Conservation (phyloP, 169 alveolate genomes). For the Blepharisma undulans region DNA sequence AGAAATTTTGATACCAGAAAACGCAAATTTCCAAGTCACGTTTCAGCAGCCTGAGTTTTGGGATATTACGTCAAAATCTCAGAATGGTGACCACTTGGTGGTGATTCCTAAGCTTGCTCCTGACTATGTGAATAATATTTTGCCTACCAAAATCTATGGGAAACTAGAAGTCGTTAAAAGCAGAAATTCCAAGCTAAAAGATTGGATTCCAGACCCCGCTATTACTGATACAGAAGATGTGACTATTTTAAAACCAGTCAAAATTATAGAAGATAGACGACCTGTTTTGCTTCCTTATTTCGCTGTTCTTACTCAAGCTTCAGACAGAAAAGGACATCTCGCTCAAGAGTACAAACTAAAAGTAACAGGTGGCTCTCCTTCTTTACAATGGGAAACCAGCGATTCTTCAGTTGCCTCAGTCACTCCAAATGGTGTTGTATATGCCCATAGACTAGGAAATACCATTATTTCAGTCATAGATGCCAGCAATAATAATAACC, state of each 20-base stretch:
- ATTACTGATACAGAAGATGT: constrained; percentile 36
- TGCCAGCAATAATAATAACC: constrained; percentile 8
- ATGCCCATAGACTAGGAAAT: constrained; percentile 37
- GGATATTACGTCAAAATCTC: background rate
- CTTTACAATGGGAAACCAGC: background rate
- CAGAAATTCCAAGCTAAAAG: background rate
- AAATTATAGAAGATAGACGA: background rate
- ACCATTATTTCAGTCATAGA: constrained; percentile 14
- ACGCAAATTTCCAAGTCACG: background rate
- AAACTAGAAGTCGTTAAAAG: background rate
- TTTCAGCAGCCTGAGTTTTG: background rate
- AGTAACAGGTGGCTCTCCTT: constrained; percentile 18
- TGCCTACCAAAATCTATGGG: constrained; percentile 8
- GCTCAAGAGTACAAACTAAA: constrained; percentile 39
- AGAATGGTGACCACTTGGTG: constrained; percentile 24
- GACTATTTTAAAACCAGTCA: background rate
- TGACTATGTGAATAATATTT: constrained; percentile 3
- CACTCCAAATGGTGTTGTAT: background rate
- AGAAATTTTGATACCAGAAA: constrained; percentile 29
- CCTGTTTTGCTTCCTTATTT: constrained; percentile 44
- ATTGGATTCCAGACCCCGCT: constrained; percentile 24
- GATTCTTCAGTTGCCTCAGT: constrained; percentile 9
- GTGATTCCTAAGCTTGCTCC: constrained; percentile 12
- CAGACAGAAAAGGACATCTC: background rate
- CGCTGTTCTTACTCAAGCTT: constrained; percentile 24